These are phyloP conservation scores for Fusarium albidum DNA, from an alignment of 2,329 filamentous ascomycete genomes.

Conservation along the genomic window DNA sequence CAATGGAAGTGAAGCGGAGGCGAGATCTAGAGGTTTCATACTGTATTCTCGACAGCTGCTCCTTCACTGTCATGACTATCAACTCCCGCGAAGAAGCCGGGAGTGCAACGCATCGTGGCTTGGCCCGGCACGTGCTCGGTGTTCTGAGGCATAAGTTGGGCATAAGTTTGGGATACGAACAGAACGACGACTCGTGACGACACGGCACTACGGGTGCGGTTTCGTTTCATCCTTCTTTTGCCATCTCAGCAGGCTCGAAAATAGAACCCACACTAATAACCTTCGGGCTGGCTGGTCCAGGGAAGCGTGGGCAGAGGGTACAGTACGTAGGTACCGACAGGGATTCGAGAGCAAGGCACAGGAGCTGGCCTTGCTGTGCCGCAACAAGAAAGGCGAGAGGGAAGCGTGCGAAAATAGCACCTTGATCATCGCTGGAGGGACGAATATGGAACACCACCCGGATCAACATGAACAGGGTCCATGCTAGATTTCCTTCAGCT, in stretches of 20 bases:
- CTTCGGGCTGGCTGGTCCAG: slow-evolving; percentile 12
- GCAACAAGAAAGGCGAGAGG: neutral
- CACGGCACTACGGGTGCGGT: slow-evolving; percentile 1
- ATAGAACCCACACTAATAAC: slow-evolving; percentile 31
- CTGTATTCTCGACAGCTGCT: no score
- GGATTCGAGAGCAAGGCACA: slow-evolving; percentile 4
- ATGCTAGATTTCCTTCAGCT: neutral
- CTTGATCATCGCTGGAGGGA: neutral
- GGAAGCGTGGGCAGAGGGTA: slow-evolving; percentile 15
- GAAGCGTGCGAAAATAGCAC: slow-evolving; percentile 1
- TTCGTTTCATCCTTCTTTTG: slow-evolving; percentile 26
- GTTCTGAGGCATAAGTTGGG: slow-evolving; percentile 3
- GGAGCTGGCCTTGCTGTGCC: neutral
- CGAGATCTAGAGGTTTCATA: slow-evolving; percentile 31
- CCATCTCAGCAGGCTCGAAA: slow-evolving; percentile 10
- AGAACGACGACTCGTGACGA: slow-evolving; percentile 23
- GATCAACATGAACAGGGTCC: neutral
- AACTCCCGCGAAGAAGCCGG: no score
- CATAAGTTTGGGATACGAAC: slow-evolving; percentile 27
- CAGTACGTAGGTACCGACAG: slow-evolving; percentile 22
- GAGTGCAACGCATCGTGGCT: neutral
- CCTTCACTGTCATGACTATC: no score
- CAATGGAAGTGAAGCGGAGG: slow-evolving; percentile 31
- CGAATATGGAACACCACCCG: neutral
- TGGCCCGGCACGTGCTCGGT: slow-evolving; percentile 4